phyloP scores from a whole-genome alignment of 305 asterid species.

The Solanum hybrid region DNA sequence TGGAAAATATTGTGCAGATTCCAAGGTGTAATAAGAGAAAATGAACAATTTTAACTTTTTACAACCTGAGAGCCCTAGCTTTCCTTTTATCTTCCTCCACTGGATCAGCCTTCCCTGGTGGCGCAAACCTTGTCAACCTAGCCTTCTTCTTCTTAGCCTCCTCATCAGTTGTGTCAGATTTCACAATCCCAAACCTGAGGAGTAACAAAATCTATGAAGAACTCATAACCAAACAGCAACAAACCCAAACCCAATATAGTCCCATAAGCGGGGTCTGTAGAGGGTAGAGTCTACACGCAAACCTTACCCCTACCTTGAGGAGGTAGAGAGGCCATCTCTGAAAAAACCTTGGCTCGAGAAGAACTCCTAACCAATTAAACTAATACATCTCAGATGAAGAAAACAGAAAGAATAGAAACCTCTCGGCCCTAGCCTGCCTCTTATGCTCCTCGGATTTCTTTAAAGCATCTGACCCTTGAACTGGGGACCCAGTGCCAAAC shows the following conservation, averaged over 20 bases:
- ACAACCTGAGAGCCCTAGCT: conserved; percentile 69
- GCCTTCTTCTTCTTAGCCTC: conserved; percentile 66
- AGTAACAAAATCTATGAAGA: conserved; percentile 3
- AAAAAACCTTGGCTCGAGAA: not conserved
- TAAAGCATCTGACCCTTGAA: conserved; percentile 29
- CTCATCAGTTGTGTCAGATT: conserved; percentile 36
- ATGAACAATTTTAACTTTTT: not conserved
- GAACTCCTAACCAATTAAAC: not conserved
- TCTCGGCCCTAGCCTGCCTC: conserved; percentile 71
- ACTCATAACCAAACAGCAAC: not conserved
- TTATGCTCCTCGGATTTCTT: conserved; percentile 57
- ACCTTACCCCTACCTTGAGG: not conserved
- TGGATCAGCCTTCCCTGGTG: conserved; percentile 21
- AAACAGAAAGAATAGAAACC: conserved; percentile 24
- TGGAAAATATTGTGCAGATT: not conserved
- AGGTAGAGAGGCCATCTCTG: not conserved
- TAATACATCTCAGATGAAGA: not conserved
- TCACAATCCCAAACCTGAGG: conserved; percentile 49
- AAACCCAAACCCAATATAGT: not conserved
- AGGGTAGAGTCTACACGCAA: not conserved
- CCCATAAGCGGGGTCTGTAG: not conserved
- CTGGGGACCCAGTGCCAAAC: conserved; percentile 40
- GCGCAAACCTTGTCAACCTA: conserved; percentile 53
- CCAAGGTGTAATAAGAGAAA: not conserved
- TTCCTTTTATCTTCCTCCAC: conserved; percentile 53